These are phyloP conservation scores for Ogataea corticis DNA, from an alignment of 805 yeast genomes.

Conservation along the genomic window DNA sequence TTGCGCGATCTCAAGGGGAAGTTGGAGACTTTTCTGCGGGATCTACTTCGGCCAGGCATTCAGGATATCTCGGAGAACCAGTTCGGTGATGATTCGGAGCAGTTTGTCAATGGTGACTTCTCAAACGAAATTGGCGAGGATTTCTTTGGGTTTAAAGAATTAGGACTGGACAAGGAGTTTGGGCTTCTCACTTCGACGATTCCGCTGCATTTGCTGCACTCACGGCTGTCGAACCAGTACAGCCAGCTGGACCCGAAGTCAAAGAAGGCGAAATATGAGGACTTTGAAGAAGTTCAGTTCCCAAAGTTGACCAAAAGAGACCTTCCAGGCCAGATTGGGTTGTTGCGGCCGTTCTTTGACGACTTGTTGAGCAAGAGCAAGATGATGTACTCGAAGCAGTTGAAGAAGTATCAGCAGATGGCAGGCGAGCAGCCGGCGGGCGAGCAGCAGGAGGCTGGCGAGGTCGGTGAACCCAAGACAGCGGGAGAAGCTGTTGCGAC, in stretches of 20 bases:
- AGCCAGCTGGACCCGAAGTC: constrained; percentile 44
- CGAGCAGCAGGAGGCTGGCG: too few relatives aligned
- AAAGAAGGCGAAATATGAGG: constrained; percentile 60
- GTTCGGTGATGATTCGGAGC: constrained; percentile 89
- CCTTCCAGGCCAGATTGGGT: constrained; percentile 54
- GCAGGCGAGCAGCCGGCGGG: too few relatives aligned
- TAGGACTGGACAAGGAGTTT: constrained; percentile 91
- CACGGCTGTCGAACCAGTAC: constrained; percentile 64
- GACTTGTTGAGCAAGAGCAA: constrained; percentile 44
- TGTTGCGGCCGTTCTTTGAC: constrained; percentile 55
- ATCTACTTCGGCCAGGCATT: constrained; percentile 75
- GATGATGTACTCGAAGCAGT: constrained; percentile 41
- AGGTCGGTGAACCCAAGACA: too few relatives aligned
- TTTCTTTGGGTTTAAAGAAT: constrained; percentile 93
- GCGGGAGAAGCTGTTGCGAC: not conserved
- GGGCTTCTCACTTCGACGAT: constrained; percentile 81
- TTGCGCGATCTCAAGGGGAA: constrained; percentile 67
- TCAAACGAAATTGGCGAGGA: constrained; percentile 94
- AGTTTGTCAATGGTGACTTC: constrained; percentile 92
- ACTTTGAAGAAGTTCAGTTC: constrained; percentile 57
- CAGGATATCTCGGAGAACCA: constrained; percentile 71
- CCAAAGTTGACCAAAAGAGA: constrained; percentile 53
- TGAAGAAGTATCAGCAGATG: constrained; percentile 39
- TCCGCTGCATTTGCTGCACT: constrained; percentile 85
- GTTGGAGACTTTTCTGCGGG: constrained; percentile 71